phyloP scores from a whole-genome alignment of 345 rosid genomes.

The Physaria fendleri region DNA sequence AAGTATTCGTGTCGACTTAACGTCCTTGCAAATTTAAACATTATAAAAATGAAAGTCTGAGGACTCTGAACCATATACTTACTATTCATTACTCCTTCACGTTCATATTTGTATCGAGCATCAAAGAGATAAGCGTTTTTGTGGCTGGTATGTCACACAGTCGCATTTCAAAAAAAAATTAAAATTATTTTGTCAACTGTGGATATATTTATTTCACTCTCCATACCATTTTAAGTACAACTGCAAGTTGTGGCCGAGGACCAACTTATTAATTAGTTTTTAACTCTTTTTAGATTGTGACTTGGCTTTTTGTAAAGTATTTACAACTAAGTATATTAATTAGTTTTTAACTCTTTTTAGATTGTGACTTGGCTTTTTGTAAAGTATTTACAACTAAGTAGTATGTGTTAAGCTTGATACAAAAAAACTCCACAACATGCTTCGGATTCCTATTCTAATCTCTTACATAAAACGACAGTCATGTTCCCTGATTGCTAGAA shows the following conservation, averaged over 20 bases:
- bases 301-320: too few relatives aligned
- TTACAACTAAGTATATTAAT: too few relatives aligned
- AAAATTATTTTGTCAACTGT: background rate
- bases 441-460: too few relatives aligned
- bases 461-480: constrained; percentile 6
- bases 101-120: background rate
- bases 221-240: constrained; percentile 3
- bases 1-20: constrained; percentile 15
- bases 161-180: background rate
- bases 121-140: background rate
- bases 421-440: too few relatives aligned
- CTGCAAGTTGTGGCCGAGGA: constrained; percentile 21
- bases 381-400: too few relatives aligned
- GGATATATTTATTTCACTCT: background rate
- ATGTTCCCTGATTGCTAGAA: constrained; percentile 24
- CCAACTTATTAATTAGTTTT: constrained; percentile 4
- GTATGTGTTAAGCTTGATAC: too few relatives aligned
- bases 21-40: background rate
- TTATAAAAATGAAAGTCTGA: background rate
- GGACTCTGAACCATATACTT: background rate
- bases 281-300: constrained; percentile 13
- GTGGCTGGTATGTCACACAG: background rate
- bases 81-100: background rate
- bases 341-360: constrained; percentile 1
- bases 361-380: constrained; percentile 21